Evolutionary conservation across 2,329 filamentous ascomycete species (phyloP), one percentile per base, ranked within the genome.

Genomic region (Trichophaea hybrida): DNA sequence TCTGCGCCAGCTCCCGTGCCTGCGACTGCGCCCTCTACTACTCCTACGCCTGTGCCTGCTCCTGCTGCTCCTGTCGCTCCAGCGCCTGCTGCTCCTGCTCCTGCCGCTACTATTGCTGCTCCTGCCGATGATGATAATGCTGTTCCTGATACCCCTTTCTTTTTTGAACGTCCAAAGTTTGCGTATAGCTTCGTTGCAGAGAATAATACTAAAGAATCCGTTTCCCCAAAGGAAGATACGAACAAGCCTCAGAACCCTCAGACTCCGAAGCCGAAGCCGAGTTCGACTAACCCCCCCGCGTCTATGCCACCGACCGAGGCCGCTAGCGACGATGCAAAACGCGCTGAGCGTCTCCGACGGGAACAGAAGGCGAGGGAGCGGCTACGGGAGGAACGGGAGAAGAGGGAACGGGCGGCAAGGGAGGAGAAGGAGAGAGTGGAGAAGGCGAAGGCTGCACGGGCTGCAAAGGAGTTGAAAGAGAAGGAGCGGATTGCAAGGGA

Each of bases 351-450:
- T 5, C 48, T 43, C n/a, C 56, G 59, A 15, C 59, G 62, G 35
- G 61, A 61, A 15, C 52, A 59, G 7, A 37, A 53, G 34, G 61
- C 60, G 33, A 61, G 59, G 49, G 61, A 50, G 35, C 60, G 62
- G 4, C 51, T 64, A 40, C 59, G 59, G 33, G 61, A 49, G 43
- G 57, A 57, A 35, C 51, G 58, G 43, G 46, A 58, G 38, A 59
- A 62, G 34, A 62, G 51, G 46, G 63, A 62, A 46, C 57, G 62
- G 5, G 54, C 54, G 40, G 59, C 38, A 24, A 40, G 48, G 35
- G 32, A 58, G n/a, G 59, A 62, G 61, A 77, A 82, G 7, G 82
- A 94, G 50, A 53, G 59, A 57, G 53, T 64, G 3, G 57, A 51
- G 35, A 57, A 37, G 24, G 57, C 55, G 49, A 64, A 60, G 61